A percentile compares a stretch with the other conserved stretches of the same genome.
phyloP scores from a whole-genome alignment of 495 filamentous ascomycete species.

The Penicillium lividum region DNA sequence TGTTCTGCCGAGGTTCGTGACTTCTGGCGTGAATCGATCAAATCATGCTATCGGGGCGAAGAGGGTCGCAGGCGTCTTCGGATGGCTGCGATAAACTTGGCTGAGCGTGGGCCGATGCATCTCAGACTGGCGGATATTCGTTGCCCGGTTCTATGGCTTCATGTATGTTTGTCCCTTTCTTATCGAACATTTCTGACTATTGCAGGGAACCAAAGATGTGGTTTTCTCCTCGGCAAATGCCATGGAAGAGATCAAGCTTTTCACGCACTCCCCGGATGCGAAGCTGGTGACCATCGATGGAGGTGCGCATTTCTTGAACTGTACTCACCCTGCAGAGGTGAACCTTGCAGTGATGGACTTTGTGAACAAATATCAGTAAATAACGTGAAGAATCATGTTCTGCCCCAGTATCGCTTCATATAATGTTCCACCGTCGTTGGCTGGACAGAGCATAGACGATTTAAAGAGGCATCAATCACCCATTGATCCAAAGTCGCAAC shows the following conservation, averaged over 20 bases:
- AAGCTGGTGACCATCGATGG: slow-evolving; percentile 49
- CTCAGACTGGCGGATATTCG: slow-evolving; percentile 53
- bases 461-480: slow-evolving; percentile 14
- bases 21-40: slow-evolving; percentile 56
- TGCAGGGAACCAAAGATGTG: slow-evolving; percentile 55
- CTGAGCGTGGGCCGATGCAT: slow-evolving; percentile 60
- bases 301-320: slow-evolving; percentile 60
- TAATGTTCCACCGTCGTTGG: slow-evolving; percentile 33
- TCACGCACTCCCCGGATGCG: slow-evolving; percentile 52
- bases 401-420: slow-evolving; percentile 1
- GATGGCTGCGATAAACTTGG: slow-evolving; percentile 58
- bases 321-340: slow-evolving; percentile 28
- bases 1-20: slow-evolving; percentile 38
- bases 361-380: slow-evolving; percentile 1
- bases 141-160: slow-evolving; percentile 65
- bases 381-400: not conserved
- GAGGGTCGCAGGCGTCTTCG: slow-evolving; percentile 55
- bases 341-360: slow-evolving; percentile 13
- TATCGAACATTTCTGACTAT: not conserved
- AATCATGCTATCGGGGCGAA: slow-evolving; percentile 57
- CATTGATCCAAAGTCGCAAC: not conserved
- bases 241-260: slow-evolving; percentile 58
- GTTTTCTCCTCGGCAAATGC: slow-evolving; percentile 51
- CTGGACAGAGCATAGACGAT: slow-evolving; percentile 23
- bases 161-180: slow-evolving; percentile 40